These are phyloP conservation scores for Yamadazyma laniorum DNA, from an alignment of 805 yeast species.

Conservation along the genomic window DNA sequence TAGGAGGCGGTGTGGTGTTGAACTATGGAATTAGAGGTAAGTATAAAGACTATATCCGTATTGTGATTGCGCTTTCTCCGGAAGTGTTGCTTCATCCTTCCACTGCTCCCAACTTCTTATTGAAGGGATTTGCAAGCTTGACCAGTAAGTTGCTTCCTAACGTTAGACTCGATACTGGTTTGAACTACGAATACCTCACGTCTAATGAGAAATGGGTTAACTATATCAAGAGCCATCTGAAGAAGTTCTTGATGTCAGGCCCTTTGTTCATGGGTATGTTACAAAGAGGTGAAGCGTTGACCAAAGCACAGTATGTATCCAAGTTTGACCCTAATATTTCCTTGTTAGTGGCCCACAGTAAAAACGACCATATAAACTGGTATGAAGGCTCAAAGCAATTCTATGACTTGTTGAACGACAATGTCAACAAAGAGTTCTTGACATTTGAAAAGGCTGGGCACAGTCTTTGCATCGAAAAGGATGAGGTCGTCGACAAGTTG, in stretches of 20 bases:
- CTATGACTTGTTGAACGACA: slow-evolving; percentile 28
- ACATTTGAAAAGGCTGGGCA: slow-evolving; percentile 38
- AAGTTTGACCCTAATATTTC: slow-evolving; percentile 43
- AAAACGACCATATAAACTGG: slow-evolving; percentile 60
- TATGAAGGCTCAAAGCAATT: slow-evolving; percentile 46
- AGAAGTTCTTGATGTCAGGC: slow-evolving; percentile 49
- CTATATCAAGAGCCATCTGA: slow-evolving; percentile 40
- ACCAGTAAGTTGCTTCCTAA: slow-evolving; percentile 43
- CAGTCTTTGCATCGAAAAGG: slow-evolving; percentile 46
- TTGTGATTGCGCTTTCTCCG: slow-evolving; percentile 58
- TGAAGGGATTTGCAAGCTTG: slow-evolving; percentile 43
- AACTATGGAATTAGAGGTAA: slow-evolving; percentile 62
- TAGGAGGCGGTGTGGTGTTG: slow-evolving; percentile 76
- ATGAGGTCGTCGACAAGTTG: slow-evolving; percentile 18
- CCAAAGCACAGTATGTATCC: slow-evolving; percentile 34
- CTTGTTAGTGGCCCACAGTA: slow-evolving; percentile 60
- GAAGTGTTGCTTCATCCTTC: slow-evolving; percentile 56
- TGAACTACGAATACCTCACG: slow-evolving; percentile 56
- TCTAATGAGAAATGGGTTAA: slow-evolving; percentile 45
- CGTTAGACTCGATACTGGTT: slow-evolving; percentile 51
- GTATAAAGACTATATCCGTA: slow-evolving; percentile 43
- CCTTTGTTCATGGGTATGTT: slow-evolving; percentile 62
- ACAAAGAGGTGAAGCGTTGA: slow-evolving; percentile 55
- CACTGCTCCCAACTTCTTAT: slow-evolving; percentile 50
- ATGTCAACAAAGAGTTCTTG: slow-evolving; percentile 30